Conservation (phyloP, 352 stramenopile genomes). For the Globisporangium alternatum region DNA sequence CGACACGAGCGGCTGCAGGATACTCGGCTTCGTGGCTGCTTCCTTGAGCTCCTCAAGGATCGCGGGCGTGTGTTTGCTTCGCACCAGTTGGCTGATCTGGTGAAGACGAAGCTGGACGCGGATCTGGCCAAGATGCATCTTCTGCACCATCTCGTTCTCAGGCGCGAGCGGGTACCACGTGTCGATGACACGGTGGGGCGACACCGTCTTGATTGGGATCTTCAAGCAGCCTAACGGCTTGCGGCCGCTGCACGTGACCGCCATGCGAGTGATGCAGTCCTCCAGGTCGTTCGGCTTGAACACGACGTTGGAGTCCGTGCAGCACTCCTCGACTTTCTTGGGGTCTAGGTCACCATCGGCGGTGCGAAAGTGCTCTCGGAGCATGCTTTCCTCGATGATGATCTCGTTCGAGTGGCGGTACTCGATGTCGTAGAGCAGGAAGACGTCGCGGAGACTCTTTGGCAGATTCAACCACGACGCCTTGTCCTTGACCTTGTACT, state of each 20-base stretch:
- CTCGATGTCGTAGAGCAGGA: constrained; percentile 71
- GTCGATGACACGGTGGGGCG: constrained; percentile 52
- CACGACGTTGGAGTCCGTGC: constrained; percentile 59
- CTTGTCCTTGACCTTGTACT: constrained; percentile 59
- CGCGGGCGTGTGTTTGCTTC: constrained; percentile 33
- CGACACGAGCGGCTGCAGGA: not conserved
- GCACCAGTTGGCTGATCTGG: constrained; percentile 28
- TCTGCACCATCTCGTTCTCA: constrained; percentile 69
- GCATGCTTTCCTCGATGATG: constrained; percentile 57
- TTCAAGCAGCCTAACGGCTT: constrained; percentile 63
- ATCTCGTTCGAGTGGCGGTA: constrained; percentile 57
- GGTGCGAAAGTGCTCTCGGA: constrained; percentile 54
- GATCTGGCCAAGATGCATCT: constrained; percentile 52
- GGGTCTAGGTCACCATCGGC: constrained; percentile 59
- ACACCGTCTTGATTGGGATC: constrained; percentile 63
- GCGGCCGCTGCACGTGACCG: constrained; percentile 32
- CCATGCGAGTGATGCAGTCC: constrained; percentile 61
- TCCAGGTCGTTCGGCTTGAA: constrained; percentile 65
- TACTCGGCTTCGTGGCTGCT: constrained; percentile 10
- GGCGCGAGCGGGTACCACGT: constrained; percentile 62
- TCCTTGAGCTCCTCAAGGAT: constrained; percentile 35
- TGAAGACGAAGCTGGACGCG: constrained; percentile 47
- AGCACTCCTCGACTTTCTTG: constrained; percentile 49
- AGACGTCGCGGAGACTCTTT: constrained; percentile 47
- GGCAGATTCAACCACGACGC: constrained; percentile 46